Evolutionary conservation across 306 rosid genomes (phyloP), one percentile per base, ranked within the genome.

Genomic region (Fragaria ananassa): DNA sequence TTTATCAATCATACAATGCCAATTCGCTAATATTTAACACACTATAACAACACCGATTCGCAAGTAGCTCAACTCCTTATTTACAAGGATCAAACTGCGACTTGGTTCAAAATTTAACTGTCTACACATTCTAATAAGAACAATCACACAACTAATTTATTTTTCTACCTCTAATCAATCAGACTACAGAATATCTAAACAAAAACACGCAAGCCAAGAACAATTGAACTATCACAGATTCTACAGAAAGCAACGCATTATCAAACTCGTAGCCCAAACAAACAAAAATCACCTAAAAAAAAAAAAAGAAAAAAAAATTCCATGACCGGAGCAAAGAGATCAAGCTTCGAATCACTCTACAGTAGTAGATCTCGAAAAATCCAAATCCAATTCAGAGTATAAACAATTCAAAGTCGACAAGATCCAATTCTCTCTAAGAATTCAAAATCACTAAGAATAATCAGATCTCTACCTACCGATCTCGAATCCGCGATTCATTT

Each of bases 1-100:
- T 5, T 39, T 37, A 65, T 51, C 67, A 74, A 65, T 47, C 4
- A 5, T 11, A 37, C 75, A 86, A 65, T 57, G 19, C 69, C 53
- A 19, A 69, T 34, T 50, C 61, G 5, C 46, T 21, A n/a, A 34
- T 10, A 23, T 8, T 8, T 14, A 47, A 47, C 15, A 13, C 51
- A 6, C 45, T 8, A 41, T 41, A 41, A 41, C 45, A 41, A 41
- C 45, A 41, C 1, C 11, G 45, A 41, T 42, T 8, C 11, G 2
- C 10, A 8, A 42, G 45, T 8, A 42, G 45, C 45, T 42, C 45
- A 8, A 42, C 45, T 42, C 44, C 8, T 5, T 6, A 41, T 0
- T 41, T 1, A 6, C 0, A 41, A 6, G 41, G 1, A 37, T 37
- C 41, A 2, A 41, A 41, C 41, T 37, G 41, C 41, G 0, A 37